These are phyloP conservation scores for Ailanthus altissimus DNA, from an alignment of 345 rosid genomes.

Conservation along the genomic window DNA sequence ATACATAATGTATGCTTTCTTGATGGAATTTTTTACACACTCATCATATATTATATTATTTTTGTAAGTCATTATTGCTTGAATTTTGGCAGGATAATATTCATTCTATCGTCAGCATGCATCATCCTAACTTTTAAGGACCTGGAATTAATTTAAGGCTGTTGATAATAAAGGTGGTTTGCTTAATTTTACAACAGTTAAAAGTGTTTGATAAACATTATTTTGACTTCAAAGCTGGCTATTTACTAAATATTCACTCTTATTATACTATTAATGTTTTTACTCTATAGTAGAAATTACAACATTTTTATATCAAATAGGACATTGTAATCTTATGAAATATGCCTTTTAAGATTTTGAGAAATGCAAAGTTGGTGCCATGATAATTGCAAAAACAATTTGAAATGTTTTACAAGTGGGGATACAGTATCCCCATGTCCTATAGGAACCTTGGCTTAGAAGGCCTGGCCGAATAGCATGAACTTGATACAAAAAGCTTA, in stretches of 20 bases:
- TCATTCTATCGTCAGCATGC: background rate
- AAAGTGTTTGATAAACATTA: no score
- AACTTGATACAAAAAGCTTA: background rate
- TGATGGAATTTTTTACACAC: background rate
- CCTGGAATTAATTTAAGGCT: background rate
- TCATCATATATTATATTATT: background rate
- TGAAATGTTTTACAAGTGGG: conserved; percentile 1
- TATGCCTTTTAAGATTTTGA: no score
- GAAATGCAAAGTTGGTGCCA: background rate
- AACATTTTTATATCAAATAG: no score
- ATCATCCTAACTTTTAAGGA: background rate
- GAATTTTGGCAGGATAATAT: background rate
- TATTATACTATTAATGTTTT: no score
- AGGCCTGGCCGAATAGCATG: no score
- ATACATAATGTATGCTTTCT: background rate
- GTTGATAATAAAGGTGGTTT: no score
- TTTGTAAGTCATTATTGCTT: background rate
- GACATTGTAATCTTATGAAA: no score
- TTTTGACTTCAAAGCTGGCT: no score
- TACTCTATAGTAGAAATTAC: no score
- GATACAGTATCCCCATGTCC: background rate
- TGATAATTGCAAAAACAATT: background rate
- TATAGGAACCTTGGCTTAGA: no score
- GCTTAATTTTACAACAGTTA: no score
- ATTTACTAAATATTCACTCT: no score